Conservation (phyloP, 306 rosid genomes). For the Sicyos edulis region DNA sequence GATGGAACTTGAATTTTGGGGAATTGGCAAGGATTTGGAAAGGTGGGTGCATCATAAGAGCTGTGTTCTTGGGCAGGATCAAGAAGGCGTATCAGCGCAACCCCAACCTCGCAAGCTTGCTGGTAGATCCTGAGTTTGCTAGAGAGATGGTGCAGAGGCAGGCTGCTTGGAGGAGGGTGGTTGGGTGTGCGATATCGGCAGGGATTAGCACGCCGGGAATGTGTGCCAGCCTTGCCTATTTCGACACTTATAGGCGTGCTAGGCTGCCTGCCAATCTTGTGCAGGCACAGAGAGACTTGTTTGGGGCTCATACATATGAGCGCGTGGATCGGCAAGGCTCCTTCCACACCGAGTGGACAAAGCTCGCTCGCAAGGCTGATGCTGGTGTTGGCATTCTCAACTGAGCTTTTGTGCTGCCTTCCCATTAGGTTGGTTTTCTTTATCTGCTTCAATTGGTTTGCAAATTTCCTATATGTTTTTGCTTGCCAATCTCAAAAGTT, state of each 20-base stretch:
- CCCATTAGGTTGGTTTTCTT: conserved; percentile 20
- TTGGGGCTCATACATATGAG: conserved; percentile 94
- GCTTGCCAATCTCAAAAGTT: conserved; percentile 18
- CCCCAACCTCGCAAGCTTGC: conserved; percentile 66
- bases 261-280: conserved; percentile 94
- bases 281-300: conserved; percentile 92
- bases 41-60: conserved; percentile 91
- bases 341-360: conserved; percentile 87
- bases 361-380: conserved; percentile 58
- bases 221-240: conserved; percentile 94
- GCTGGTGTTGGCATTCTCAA: conserved; percentile 55
- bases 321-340: conserved; percentile 76
- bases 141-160: conserved; percentile 97
- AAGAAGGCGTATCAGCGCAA: conserved; percentile 90
- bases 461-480: conserved; percentile 13
- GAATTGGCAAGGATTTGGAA: conserved; percentile 96
- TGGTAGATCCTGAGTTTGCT: conserved; percentile 84
- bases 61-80: conserved; percentile 86
- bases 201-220: conserved; percentile 94
- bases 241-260: conserved; percentile 76
- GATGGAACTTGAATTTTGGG: conserved; percentile 82
- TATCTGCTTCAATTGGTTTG: conserved; percentile 25
- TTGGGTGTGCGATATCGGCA: conserved; percentile 67
- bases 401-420: conserved; percentile 27
- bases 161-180: conserved; percentile 88